phyloP scores from a whole-genome alignment of 2,329 filamentous ascomycete species.

The Cryoendolithus antarcticus region DNA sequence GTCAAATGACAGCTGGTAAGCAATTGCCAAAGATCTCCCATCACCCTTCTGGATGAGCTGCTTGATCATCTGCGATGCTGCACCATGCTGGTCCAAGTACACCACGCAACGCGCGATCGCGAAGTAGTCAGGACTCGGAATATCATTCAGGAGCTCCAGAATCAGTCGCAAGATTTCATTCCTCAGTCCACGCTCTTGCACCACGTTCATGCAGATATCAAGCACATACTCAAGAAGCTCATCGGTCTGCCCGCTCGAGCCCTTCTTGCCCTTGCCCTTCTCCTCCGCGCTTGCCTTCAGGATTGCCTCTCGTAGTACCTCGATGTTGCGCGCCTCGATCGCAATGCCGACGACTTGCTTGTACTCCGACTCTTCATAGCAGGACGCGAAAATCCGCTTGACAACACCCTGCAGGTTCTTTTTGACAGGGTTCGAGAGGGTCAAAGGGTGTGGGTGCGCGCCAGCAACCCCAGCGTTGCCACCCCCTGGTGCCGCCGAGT shows the following conservation, averaged over 20 bases:
- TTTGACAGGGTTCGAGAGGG: slow-evolving; percentile 64
- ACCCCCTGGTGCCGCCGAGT: slow-evolving; percentile 42
- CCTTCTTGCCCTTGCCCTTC: slow-evolving; percentile 49
- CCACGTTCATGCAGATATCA: slow-evolving; percentile 93
- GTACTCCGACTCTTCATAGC: slow-evolving; percentile 74
- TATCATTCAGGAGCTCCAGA: slow-evolving; percentile 87
- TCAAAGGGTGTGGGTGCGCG: slow-evolving; percentile 47
- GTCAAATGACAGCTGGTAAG: slow-evolving; percentile 96
- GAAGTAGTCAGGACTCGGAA: slow-evolving; percentile 89
- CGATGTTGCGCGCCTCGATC: slow-evolving; percentile 87
- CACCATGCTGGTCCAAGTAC: slow-evolving; percentile 81
- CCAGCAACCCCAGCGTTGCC: slow-evolving; percentile 43
- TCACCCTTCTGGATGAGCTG: slow-evolving; percentile 72
- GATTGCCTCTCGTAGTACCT: slow-evolving; percentile 76
- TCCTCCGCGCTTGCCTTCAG: slow-evolving; percentile 79
- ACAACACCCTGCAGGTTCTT: slow-evolving; percentile 72
- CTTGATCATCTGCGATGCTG: slow-evolving; percentile 76
- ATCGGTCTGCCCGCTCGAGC: slow-evolving; percentile 55
- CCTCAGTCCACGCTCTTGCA: slow-evolving; percentile 81
- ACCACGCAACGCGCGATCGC: slow-evolving; percentile 96
- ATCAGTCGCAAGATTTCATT: slow-evolving; percentile 79
- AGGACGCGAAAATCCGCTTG: slow-evolving; percentile 81
- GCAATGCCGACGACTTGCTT: slow-evolving; percentile 94
- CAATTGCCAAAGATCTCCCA: slow-evolving; percentile 64
- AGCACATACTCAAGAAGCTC: slow-evolving; percentile 95